Evolutionary conservation across 192 early-diverging fungal genomes (phyloP), one percentile per base, ranked within the genome.

Genomic region (Powellomyces hirtus): DNA sequence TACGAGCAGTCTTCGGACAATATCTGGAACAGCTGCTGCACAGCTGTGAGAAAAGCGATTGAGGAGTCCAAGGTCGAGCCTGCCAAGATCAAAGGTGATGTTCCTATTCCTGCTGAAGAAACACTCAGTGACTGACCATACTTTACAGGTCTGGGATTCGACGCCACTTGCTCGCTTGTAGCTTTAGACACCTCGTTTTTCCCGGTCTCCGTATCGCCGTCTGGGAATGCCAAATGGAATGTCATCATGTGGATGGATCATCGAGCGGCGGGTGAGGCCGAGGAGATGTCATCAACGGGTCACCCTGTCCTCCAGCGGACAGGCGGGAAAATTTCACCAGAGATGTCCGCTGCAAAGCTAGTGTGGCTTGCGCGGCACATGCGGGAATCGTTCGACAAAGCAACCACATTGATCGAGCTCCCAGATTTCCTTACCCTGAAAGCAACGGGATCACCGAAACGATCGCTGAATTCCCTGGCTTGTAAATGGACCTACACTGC

Each of bases 271-370:
- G 71, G 77, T 1, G 83, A 91, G 64, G 88, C 91, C 35, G 68
- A 69, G 4, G 75, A 75, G 3, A 87, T 92, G 68, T 84, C 85
- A 55, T 76, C 73, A 0, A 87, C 86, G 0, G 45, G 73, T 6
- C 84, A 86, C 40, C 46, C 70, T 0, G 81, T 91, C n/a, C 79
- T 91, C 29, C 75, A 79, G 22, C 79, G 83, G 55, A 81, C 84
- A 56, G 91, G 91, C 16, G 87, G 86, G 1, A 77, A 69, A 11
- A 83, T 92, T 56, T 65, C 55, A 45, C 75, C 81, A 1, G 90
- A 91, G 64, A 90, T 91, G 89, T 88, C 90, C 33, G 72, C 90
- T n/a, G 89, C 91, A 24, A 92, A 92, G 69, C 78, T 84, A 0
- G 58, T 87, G 0, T 92, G 91, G 91, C 63, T 92, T 2, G 74